Base-by-base conservation (phyloP, 371 early-diverging fungal genomes). In the Haplosporangium sp. region DNA sequence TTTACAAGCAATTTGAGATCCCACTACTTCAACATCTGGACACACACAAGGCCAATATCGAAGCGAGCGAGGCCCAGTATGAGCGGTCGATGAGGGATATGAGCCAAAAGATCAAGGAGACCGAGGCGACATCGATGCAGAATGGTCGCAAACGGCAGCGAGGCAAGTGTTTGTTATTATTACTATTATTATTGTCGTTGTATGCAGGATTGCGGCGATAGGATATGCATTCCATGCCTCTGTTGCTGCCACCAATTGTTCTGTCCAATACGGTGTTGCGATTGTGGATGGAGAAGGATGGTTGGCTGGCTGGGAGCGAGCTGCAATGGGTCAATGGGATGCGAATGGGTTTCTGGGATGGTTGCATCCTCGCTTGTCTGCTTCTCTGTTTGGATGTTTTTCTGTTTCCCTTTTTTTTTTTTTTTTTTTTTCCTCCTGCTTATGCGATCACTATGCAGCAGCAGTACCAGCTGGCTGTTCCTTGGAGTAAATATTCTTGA, bases 81-180 rank as follows among this genome's bases (percentile, higher is more conserved):
- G 83, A 85, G 52, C 76, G 73, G 21, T 83, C 84, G 16, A 67
- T 84, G 62, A 72, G 76, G 47, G 71, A 81, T 1, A 84, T 85
- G 82, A 87, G 85, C 66, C 75, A 84, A 62, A 83, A 83, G 65
- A 85, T 87, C 59, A 83, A 83, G 18, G 84, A 83, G 36, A 87
- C 87, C 8, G 87, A 87, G 61, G 83, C 85, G 10, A 71, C 69
- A 8, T 85, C 84, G 50, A 63, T 87, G 43, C 79, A 80, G 61
- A 83, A 81, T 54, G 84, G 83, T 36, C 80, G 83, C 47, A 85
- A 81, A 41, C 81, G 85, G 58, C 82, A 83, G 69, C 70, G 87
- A 82, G 85, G 86, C 76, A 75, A 67, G 67, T 62, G 1, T 62
- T 2, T 16, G 1, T 8, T 36, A 14, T 42, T 38, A 14, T 16